Evolutionary conservation across 2,329 filamentous ascomycete species (phyloP), one percentile per base, ranked within the genome.

Genomic region (Calonectria ilicicola): DNA sequence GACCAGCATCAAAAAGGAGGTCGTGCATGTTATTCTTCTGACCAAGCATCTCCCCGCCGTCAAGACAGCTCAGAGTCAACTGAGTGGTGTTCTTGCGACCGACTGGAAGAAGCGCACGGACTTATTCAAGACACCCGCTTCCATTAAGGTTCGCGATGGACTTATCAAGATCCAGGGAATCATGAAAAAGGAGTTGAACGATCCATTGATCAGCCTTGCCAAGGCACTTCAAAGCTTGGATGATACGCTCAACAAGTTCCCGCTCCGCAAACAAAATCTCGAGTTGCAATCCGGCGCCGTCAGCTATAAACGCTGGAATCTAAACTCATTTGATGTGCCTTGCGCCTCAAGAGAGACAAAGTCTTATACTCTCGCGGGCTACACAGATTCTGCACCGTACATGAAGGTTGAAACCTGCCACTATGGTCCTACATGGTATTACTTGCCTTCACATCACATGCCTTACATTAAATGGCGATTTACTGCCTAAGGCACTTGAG

Each of bases 191-290:
- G 73, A 75, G 5, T 17, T 77, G 10, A 66, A 46, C 15, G 42
- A 66, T 0, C 70, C 70, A 1, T 49, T 77, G 15, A 64, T 67
- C 15, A 73, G 49, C 23, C 73, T 77, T 12, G 29, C 69, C 51
- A 75, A 69, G 47, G 62, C 67, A 5, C 65, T 73, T 5, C 68
- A 77, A 19, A 65, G 47, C 3, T 51, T 77, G 15, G 66, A 75
- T 10, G 14, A 42, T 1, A 27, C 64, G 0, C 65, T 75, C 1
- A 40, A 53, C 27, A 64, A 77, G 51, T 64, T 76, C 19, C 70
- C 60, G 1, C 62, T 75, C 7, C 56, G 64, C 12, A 72, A 49
- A 2, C 72, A 74, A 47, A 74, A 70, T 21, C 47, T 76, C 1
- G 66, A 74, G 9, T 51, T 67, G 21, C 29, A 29, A 9, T 62